phyloP scores from a whole-genome alignment of 2,329 filamentous ascomycete species.

The Rutstroemia sp. region DNA sequence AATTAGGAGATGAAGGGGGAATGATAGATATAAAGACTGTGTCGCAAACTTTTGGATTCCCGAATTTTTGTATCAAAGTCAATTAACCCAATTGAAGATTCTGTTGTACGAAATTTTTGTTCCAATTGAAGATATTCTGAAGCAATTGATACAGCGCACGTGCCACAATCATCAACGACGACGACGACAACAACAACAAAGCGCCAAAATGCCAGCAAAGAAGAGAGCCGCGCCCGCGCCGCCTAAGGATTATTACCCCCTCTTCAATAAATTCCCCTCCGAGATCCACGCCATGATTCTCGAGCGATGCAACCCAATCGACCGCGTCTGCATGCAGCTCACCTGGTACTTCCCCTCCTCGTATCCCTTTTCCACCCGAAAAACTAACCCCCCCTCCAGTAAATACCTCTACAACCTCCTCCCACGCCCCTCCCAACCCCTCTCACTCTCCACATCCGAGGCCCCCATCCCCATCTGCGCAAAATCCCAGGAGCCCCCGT shows the following conservation, averaged over 20 bases:
- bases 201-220: no score
- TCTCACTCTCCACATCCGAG: conserved; percentile 13
- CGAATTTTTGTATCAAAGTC: no score
- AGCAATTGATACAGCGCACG: no score
- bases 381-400: background rate
- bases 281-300: conserved; percentile 23
- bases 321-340: conserved; percentile 21
- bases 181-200: no score
- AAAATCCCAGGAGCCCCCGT: background rate
- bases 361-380: background rate
- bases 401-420: conserved; percentile 21
- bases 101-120: no score
- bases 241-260: conserved; percentile 10
- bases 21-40: no score
- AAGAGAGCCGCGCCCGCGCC: background rate
- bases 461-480: conserved; percentile 5
- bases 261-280: conserved; percentile 20
- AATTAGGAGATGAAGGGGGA: no score
- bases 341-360: conserved; percentile 18
- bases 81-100: no score
- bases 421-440: background rate
- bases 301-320: conserved; percentile 19
- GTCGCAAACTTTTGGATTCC: no score
- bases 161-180: no score
- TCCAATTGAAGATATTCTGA: no score